phyloP scores from a whole-genome alignment of 2,329 filamentous ascomycete genomes.

The Pseudocercospora musae region DNA sequence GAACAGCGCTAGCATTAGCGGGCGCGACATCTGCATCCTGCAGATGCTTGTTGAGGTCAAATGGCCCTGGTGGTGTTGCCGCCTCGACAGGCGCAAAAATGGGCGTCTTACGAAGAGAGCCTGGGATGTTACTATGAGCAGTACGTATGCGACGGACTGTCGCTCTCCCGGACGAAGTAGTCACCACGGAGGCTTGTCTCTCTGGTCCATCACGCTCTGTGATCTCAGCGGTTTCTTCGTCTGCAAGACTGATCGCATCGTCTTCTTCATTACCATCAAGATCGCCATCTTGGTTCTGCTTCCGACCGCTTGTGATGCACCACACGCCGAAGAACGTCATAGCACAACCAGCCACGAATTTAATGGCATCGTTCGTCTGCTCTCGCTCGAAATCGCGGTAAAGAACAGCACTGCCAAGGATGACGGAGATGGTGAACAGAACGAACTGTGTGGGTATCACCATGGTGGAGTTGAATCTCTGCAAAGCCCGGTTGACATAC shows the following conservation, averaged over 20 bases:
- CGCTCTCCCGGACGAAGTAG: conserved; percentile 12
- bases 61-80: conserved; percentile 9
- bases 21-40: conserved; percentile 15
- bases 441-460: conserved; percentile 98
- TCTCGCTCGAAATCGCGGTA: conserved; percentile 94
- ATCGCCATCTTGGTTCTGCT: conserved; percentile 53
- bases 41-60: conserved; percentile 13
- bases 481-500: conserved; percentile 86
- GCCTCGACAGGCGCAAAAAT: conserved; percentile 1
- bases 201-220: conserved; percentile 20
- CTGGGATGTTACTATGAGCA: conserved; percentile 4
- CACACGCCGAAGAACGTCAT: conserved; percentile 97
- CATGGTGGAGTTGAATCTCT: conserved; percentile 93
- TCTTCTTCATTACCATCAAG: conserved; percentile 35
- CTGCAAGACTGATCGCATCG: conserved; percentile 42
- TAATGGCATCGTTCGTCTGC: conserved; percentile 66
- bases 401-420: conserved; percentile 85
- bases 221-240: conserved; percentile 37
- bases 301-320: conserved; percentile 84
- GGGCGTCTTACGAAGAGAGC: conserved; percentile 2
- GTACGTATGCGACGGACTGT: conserved; percentile 18
- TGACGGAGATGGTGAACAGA: conserved; percentile 91
- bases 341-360: conserved; percentile 86
- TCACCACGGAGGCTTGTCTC: conserved; percentile 15
- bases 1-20: conserved; percentile 32